Conservation (phyloP, 2,329 filamentous ascomycete species). For the Laburnicola sp. region DNA sequence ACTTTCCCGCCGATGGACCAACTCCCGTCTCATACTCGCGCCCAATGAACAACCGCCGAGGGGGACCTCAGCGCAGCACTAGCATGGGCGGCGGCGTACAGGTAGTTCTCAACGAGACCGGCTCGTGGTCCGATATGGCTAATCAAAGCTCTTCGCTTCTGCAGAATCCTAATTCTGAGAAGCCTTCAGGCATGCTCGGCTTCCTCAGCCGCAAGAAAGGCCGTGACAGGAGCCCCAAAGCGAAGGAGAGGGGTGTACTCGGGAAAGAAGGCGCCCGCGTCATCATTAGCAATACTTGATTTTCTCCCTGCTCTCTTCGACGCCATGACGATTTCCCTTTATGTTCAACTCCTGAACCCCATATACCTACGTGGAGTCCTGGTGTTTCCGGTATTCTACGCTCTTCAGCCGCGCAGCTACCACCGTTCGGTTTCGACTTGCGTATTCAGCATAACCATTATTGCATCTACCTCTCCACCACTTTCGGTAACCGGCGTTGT, state of each 20-base stretch:
- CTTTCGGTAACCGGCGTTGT: conserved; percentile 10
- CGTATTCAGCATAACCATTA: conserved; percentile 16
- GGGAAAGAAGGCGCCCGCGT: conserved; percentile 89
- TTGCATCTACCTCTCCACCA: conserved; percentile 11
- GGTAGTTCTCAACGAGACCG: conserved; percentile 84
- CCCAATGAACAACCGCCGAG: conserved; percentile 52
- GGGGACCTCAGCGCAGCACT: conserved; percentile 68
- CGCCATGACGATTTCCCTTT: conserved; percentile 38
- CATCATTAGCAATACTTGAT: conserved; percentile 50
- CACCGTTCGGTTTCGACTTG: conserved; percentile 3
- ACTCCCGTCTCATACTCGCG: conserved; percentile 44
- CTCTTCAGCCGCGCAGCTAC: conserved; percentile 13
- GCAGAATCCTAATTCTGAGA: conserved; percentile 48
- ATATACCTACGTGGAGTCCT: conserved; percentile 36
- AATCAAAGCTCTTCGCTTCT: conserved; percentile 75
- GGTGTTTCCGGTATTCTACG: conserved; percentile 26
- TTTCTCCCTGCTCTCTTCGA: conserved; percentile 7
- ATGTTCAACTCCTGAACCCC: conserved; percentile 20
- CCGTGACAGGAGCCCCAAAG: conserved; percentile 87
- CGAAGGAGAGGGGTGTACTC: conserved; percentile 87
- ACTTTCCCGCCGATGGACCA: conserved; percentile 36
- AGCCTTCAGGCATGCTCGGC: conserved; percentile 80
- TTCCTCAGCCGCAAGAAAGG: conserved; percentile 90
- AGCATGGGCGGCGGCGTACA: conserved; percentile 84
- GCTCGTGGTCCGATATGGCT: conserved; percentile 89